A percentile compares a stretch with the other conserved stretches of the same genome.
Conservation (phyloP, 805 yeast species). For the Nakazawaea ambrosiae region DNA sequence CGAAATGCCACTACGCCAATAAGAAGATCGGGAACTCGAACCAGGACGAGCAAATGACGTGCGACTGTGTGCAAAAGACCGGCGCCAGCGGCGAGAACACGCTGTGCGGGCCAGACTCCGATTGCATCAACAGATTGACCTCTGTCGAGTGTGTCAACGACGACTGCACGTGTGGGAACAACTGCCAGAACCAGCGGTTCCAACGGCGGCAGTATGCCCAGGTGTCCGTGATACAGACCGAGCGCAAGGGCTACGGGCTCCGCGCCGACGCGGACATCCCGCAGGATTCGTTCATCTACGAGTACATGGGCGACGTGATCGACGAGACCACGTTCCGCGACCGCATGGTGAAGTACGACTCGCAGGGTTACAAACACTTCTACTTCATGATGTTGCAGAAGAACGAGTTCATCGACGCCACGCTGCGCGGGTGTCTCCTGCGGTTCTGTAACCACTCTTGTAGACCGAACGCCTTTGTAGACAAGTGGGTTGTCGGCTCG, state of each 20-base stretch:
- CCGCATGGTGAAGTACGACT: slow-evolving; percentile 71
- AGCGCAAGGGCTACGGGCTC: slow-evolving; percentile 83
- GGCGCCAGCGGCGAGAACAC: slow-evolving; percentile 30
- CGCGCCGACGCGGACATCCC: slow-evolving; percentile 56
- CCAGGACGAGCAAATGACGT: slow-evolving; percentile 79
- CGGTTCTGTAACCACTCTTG: slow-evolving; percentile 95
- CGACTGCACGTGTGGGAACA: slow-evolving; percentile 63
- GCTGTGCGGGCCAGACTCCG: slow-evolving; percentile 78
- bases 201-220: slow-evolving; percentile 68
- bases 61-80: slow-evolving; percentile 65
- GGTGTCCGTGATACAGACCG: slow-evolving; percentile 80
- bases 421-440: slow-evolving; percentile 80
- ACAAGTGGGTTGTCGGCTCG: slow-evolving; percentile 94
- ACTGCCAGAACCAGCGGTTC: slow-evolving; percentile 84
- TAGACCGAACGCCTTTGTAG: slow-evolving; percentile 89
- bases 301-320: slow-evolving; percentile 91
- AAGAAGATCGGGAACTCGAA: slow-evolving; percentile 58
- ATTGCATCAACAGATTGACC: slow-evolving; percentile 88
- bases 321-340: slow-evolving; percentile 69
- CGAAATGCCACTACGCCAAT: slow-evolving; percentile 54
- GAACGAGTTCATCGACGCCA: slow-evolving; percentile 93
- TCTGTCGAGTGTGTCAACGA: slow-evolving; percentile 84
- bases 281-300: slow-evolving; percentile 73
- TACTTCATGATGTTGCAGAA: slow-evolving; percentile 94
- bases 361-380: slow-evolving; percentile 66